phyloP scores from a whole-genome alignment of 495 filamentous ascomycete species.

The Aspergillus sclerotioniger region DNA sequence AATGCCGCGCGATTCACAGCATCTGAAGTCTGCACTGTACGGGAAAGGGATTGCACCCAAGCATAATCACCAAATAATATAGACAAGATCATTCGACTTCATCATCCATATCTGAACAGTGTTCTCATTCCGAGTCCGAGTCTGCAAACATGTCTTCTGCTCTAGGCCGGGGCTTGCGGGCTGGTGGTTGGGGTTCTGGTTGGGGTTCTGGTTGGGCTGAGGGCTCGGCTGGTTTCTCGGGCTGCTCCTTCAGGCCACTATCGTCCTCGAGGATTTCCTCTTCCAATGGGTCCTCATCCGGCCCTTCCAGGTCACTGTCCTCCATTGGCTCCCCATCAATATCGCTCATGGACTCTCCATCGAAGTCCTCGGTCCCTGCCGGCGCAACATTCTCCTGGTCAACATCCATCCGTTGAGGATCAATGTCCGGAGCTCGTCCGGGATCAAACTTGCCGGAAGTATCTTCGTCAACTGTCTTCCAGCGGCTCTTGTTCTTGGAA shows the following conservation, averaged over 20 bases:
- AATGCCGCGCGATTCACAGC: constrained; percentile 5
- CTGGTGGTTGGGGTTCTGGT: constrained; percentile 27
- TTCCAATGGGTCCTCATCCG: constrained; percentile 56
- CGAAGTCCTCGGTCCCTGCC: constrained; percentile 24
- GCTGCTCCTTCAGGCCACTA: constrained; percentile 17
- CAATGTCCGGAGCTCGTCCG: constrained; percentile 21
- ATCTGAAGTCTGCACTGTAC: neutral
- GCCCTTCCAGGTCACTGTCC: constrained; percentile 51
- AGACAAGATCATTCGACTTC: neutral
- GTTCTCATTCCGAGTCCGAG: constrained; percentile 47
- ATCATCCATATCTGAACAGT: neutral
- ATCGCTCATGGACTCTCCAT: constrained; percentile 43
- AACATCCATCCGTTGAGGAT: constrained; percentile 24
- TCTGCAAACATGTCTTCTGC: constrained; percentile 95
- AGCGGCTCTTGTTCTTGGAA: constrained; percentile 57
- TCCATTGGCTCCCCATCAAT: constrained; percentile 56
- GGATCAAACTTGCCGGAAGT: constrained; percentile 38
- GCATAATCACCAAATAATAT: neutral
- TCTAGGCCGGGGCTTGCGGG: constrained; percentile 63
- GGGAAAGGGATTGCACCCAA: neutral
- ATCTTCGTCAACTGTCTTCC: constrained; percentile 69
- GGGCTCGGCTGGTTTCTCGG: constrained; percentile 23
- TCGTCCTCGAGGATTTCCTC: constrained; percentile 45
- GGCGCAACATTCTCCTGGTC: constrained; percentile 17
- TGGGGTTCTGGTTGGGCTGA: constrained; percentile 25